phyloP scores from a whole-genome alignment of 306 rosid species.

The Dryas drummondii region DNA sequence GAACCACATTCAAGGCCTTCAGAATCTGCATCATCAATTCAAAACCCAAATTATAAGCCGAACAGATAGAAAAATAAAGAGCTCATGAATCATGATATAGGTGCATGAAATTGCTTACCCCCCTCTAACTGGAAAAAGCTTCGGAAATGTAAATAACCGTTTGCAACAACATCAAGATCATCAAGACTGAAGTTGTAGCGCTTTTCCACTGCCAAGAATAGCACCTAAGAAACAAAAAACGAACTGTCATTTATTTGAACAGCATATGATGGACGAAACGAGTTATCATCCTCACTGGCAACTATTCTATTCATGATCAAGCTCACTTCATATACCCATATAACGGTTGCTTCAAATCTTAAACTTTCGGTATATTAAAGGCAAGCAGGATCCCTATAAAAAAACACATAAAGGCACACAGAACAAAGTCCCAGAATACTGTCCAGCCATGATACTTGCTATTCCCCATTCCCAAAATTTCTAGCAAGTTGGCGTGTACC shows the following conservation, averaged over 20 bases:
- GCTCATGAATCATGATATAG: not conserved
- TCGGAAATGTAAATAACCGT: constrained; percentile 74
- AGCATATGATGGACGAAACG: not conserved
- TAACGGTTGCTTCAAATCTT: not conserved
- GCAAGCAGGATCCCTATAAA: not conserved
- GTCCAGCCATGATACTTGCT: constrained; percentile 5
- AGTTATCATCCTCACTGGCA: not conserved
- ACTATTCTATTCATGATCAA: not conserved
- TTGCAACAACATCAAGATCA: constrained; percentile 77
- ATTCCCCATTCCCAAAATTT: not conserved
- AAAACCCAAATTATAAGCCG: constrained; percentile 11
- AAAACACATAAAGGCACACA: too few species aligned
- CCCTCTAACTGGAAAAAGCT: constrained; percentile 53
- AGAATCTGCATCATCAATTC: constrained; percentile 47
- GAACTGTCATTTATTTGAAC: not conserved
- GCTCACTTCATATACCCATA: not conserved
- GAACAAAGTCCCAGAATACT: not conserved
- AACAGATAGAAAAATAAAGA: not conserved
- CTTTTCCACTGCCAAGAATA: constrained; percentile 77
- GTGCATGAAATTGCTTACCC: constrained; percentile 37
- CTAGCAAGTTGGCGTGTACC: constrained; percentile 37
- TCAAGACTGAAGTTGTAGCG: constrained; percentile 84
- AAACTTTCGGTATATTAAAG: constrained; percentile 2
- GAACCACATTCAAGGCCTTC: constrained; percentile 24
- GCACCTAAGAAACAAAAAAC: constrained; percentile 46